Evolutionary conservation across 1,284 basidiomycete genomes (phyloP), one percentile per base, ranked within the genome.

Genomic region (Mycena citricolor): DNA sequence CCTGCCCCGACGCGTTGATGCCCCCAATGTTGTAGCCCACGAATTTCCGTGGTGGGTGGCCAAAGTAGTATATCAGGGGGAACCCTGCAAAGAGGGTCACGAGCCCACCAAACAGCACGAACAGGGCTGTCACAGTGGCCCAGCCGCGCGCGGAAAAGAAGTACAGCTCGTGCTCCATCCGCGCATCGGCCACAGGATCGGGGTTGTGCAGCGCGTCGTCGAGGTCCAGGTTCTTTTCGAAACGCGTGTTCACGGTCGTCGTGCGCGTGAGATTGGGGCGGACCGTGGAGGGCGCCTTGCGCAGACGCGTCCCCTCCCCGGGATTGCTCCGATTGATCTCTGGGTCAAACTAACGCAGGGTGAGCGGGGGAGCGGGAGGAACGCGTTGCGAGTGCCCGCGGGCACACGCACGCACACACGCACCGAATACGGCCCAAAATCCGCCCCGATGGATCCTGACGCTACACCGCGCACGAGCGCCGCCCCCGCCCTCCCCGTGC

Each of bases 341-440:
- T 5, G 51, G 51, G 29, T 52, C 51, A 23, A 49, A 52, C 51
- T 52, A 24, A n/a, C 13, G 28, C 12, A 29, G 6, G 21, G 20
- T 16, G 35, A 20, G n/a, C n/a, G n/a, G n/a, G n/a, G n/a, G n/a
- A n/a, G n/a, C n/a, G n/a, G n/a, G n/a, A n/a, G n/a, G n/a, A n/a
- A n/a, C n/a, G n/a, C n/a, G n/a, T 38, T 13, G n/a, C 13, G n/a
- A 4, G 7, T 41, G n/a, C 19, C 47, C 19, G 43, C 39, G 42
- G n/a, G n/a, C n/a, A n/a, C n/a, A n/a, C 16, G 2, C 10, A 32
- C 14, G 10, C 23, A 6, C 12, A 39, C 6, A 72, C 84, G 47
- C 54, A 89, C 87, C 20, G 86, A 82, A 65, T 90, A 90, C 24
- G 86, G 87, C 11, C 87, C 87, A 69, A 87, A 89, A 20, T 77